phyloP scores from a whole-genome alignment of 768 basidiomycete species.

The Boletus rufocinnamomeus region DNA sequence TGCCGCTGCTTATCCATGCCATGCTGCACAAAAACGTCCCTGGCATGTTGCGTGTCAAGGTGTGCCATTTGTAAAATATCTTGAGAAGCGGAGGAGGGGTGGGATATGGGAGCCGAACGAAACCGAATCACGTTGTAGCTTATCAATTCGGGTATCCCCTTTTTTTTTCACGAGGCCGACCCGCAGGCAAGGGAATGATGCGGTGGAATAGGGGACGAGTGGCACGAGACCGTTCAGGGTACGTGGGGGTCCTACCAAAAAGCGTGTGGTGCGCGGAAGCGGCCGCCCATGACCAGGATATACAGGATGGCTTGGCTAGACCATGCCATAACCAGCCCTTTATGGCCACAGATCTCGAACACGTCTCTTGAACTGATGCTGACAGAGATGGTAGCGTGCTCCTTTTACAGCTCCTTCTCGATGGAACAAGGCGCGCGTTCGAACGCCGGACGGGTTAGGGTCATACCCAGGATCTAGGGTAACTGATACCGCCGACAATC shows the following conservation, averaged over 20 bases:
- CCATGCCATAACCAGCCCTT: not conserved
- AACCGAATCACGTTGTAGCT: conserved; percentile 14
- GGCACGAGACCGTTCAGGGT: conserved; percentile 5
- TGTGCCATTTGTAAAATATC: not conserved
- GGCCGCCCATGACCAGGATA: conserved; percentile 11
- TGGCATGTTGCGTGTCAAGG: not conserved
- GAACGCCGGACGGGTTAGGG: conserved; percentile 13
- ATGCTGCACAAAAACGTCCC: not conserved
- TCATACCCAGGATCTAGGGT: conserved; percentile 28
- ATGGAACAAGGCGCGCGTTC: conserved; percentile 1
- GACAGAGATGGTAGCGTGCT: conserved; percentile 7
- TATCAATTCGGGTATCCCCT: conserved; percentile 29
- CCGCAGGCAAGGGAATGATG: conserved; percentile 11
- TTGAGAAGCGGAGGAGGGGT: not conserved
- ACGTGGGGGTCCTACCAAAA: conserved; percentile 5
- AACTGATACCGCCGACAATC: conserved; percentile 26
- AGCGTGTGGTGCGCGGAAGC: conserved; percentile 17
- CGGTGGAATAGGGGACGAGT: conserved; percentile 10
- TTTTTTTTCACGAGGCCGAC: conserved; percentile 11
- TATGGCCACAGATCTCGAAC: conserved; percentile 8
- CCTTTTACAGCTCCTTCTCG: conserved; percentile 5
- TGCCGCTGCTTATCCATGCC: not conserved
- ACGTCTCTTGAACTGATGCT: conserved; percentile 1
- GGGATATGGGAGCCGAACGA: conserved; percentile 4
- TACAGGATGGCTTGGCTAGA: conserved; percentile 26